Conservation (phyloP, 2,329 filamentous ascomycete genomes). For the Aspergillaceae sp. region DNA sequence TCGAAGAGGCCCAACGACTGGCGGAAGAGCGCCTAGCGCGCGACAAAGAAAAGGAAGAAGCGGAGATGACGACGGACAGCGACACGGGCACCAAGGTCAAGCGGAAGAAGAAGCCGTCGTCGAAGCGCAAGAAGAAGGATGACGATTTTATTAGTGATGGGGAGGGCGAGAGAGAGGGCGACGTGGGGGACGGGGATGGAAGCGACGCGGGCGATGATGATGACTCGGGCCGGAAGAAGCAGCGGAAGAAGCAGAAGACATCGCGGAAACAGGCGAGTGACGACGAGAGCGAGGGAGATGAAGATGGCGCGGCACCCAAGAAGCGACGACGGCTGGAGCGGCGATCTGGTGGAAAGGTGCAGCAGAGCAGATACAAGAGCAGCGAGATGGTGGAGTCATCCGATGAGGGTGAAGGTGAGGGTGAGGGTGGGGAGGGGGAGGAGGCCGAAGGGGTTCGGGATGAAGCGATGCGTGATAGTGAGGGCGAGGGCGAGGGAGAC, state of each 20-base stretch:
- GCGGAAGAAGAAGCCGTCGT: conserved; percentile 55
- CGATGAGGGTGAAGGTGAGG: conserved; percentile 44
- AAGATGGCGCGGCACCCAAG: conserved; percentile 35
- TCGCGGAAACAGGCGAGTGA: conserved; percentile 24
- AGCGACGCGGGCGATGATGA: conserved; percentile 1
- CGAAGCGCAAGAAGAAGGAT: conserved; percentile 55
- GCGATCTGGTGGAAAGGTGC: conserved; percentile 36
- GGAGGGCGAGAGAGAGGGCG: conserved; percentile 38
- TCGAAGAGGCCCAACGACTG: conserved; percentile 63
- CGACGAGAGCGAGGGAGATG: conserved; percentile 14
- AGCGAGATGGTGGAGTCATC: conserved; percentile 75
- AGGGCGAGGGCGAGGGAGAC: conserved; percentile 22
- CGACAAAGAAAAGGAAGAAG: conserved; percentile 58
- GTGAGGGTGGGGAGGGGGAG: conserved; percentile 14
- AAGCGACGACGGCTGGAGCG: conserved; percentile 55
- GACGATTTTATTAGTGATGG: conserved; percentile 21
- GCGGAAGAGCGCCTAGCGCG: conserved; percentile 65
- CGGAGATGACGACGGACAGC: conserved; percentile 70
- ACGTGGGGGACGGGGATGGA: not conserved
- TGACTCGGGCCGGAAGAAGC: not conserved
- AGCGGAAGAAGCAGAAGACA: conserved; percentile 16
- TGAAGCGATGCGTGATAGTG: conserved; percentile 5
- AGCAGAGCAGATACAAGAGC: conserved; percentile 67
- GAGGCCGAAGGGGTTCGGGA: conserved; percentile 8
- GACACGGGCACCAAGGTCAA: conserved; percentile 76